Conservation (phyloP, 345 rosid species). For the Boechera stricta region DNA sequence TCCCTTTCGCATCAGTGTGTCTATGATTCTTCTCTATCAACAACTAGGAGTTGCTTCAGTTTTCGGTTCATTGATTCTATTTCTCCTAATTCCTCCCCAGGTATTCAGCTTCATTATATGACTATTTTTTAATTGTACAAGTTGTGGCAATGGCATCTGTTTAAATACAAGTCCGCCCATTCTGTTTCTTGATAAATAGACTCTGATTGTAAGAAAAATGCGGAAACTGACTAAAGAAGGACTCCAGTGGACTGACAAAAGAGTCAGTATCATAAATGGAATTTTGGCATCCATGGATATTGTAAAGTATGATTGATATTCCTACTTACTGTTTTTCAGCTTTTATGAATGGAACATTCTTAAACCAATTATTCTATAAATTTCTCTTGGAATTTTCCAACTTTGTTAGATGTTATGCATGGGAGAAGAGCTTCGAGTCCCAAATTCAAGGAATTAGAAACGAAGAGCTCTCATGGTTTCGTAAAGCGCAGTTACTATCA, state of each 20-base stretch:
- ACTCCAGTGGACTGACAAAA: conserved; percentile 88
- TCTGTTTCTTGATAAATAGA: conserved; percentile 53
- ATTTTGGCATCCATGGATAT: conserved; percentile 95
- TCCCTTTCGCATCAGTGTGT: conserved; percentile 81
- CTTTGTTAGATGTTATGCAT: conserved; percentile 81
- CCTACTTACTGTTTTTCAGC: neutral
- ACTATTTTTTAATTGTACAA: neutral
- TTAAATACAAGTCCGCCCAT: conserved; percentile 25
- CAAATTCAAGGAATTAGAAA: conserved; percentile 68
- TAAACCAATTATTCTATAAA: neutral
- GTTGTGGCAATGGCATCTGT: conserved; percentile 11
- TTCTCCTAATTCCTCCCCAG: conserved; percentile 84
- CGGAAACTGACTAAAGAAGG: conserved; percentile 89
- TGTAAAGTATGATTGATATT: conserved; percentile 70
- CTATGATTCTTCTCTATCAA: conserved; percentile 88
- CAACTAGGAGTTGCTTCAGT: conserved; percentile 92
- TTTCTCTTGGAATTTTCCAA: neutral
- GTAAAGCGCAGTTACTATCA: conserved; percentile 77
- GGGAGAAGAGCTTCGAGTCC: conserved; percentile 92
- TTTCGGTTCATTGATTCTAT: conserved; percentile 78
- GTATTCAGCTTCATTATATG: conserved; percentile 43
- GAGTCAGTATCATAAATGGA: conserved; percentile 90
- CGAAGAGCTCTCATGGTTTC: conserved; percentile 91
- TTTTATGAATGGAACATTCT: conserved; percentile 21
- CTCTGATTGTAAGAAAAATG: conserved; percentile 84